Evolutionary conservation across 208 protist genomes (phyloP), one percentile per base, ranked within the genome.

Genomic region (Giardia muris): DNA sequence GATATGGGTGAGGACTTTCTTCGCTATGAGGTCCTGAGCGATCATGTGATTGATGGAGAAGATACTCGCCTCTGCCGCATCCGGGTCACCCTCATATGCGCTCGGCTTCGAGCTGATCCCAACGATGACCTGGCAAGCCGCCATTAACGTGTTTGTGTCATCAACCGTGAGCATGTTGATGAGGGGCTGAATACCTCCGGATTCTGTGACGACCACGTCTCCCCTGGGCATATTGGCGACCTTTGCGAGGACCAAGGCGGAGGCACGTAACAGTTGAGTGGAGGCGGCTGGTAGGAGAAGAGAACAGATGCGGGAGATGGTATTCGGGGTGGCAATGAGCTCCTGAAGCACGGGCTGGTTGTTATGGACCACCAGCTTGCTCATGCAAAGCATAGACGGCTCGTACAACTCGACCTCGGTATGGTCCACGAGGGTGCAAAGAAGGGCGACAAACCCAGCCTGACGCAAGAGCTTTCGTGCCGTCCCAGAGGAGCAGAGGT

Each of bases 51-150:
- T 76, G 19, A 76, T 76, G 19, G 57, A 76, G 57, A 76, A 76
- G 10, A 76, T 76, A 76, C 57, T 76, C 30, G 57, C 57, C 57
- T 76, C 57, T 30, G 57, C 57, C 10, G 57, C 30, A 30, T 76
- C 57, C 10, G 57, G 57, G 57, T 76, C 57, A 10, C 57, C 57
- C 10, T 76, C 57, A 30, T 76, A 30, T 19, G 45, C 86, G 42
- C 42, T 4, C 3, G 4, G 4, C 86, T 89, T 10, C 19, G 4
- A 10, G 86, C 86, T 89, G 86, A 89, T 89, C 39, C 86, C 86
- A 89, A 89, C 42, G n/a, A 89, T 89, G 86, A 89, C 86, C 42
- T 89, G 4, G 86, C 86, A 89, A 4, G 86, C 86, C 42, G 86
- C 86, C 4, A 89, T 4, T 89, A 46, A 4, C 22, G 42, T 89